Conservation (phyloP, 2,329 filamentous ascomycete species). For the Endocalyx cinctus region DNA sequence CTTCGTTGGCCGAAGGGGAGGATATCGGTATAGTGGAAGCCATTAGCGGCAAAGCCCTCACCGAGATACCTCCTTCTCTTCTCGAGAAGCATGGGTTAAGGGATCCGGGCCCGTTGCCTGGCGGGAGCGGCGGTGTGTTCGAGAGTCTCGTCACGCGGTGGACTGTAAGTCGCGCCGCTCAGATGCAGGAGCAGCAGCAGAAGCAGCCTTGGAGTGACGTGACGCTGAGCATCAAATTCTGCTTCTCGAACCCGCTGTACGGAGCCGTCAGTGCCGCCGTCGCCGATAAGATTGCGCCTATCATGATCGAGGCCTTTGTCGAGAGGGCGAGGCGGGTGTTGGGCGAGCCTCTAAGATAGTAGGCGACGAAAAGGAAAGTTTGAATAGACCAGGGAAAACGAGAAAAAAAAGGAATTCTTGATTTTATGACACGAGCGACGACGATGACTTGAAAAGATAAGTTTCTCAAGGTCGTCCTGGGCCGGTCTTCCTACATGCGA, state of each 20-base stretch:
- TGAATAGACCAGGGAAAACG: background rate
- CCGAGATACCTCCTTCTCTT: conserved; percentile 34
- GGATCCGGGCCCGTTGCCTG: conserved; percentile 9
- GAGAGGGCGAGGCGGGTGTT: conserved; percentile 62
- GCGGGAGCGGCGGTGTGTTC: conserved; percentile 47
- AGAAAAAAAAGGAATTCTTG: too few species aligned
- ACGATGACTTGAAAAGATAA: too few species aligned
- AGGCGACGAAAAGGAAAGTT: background rate
- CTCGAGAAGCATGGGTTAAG: conserved; percentile 22
- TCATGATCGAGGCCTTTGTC: conserved; percentile 95
- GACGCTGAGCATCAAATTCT: conserved; percentile 70
- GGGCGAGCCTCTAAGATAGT: conserved; percentile 19
- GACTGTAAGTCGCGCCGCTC: conserved; percentile 45
- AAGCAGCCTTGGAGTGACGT: conserved; percentile 79
- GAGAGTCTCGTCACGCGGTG: conserved; percentile 66
- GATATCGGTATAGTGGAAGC: conserved; percentile 77
- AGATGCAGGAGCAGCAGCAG: conserved; percentile 22
- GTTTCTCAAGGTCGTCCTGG: too few species aligned
- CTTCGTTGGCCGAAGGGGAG: too few species aligned
- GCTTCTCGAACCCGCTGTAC: conserved; percentile 87
- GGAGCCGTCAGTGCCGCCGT: conserved; percentile 75
- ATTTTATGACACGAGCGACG: too few species aligned
- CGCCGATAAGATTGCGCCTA: conserved; percentile 75
- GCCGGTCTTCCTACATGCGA: too few species aligned
- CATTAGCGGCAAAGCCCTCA: conserved; percentile 36